A percentile compares a stretch with the other conserved stretches of the same genome.
These are phyloP conservation scores for Aspergillus versicolor DNA, from an alignment of 2,329 filamentous ascomycete species.

Conservation along the genomic window DNA sequence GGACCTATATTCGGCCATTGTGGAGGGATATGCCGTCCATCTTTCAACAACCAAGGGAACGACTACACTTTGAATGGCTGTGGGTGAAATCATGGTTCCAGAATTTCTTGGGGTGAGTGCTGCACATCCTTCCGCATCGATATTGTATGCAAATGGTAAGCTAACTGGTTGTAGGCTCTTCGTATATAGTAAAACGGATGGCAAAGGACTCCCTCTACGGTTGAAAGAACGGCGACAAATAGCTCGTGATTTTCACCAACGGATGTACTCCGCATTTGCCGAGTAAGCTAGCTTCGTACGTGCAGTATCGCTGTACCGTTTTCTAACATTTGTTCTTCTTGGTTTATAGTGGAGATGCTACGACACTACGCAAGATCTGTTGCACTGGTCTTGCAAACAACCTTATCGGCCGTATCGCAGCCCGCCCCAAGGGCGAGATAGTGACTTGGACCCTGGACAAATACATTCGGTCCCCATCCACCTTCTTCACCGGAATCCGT, in stretches of 20 bases:
- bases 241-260: constrained; percentile 42
- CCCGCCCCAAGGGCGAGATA: constrained; percentile 30
- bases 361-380: constrained; percentile 36
- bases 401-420: constrained; percentile 34
- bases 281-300: constrained; percentile 31
- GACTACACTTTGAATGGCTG: constrained; percentile 41
- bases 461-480: constrained; percentile 37
- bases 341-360: constrained; percentile 33
- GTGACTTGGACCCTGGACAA: constrained; percentile 39
- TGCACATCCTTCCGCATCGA: neutral
- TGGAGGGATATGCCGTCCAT: constrained; percentile 42
- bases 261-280: constrained; percentile 51
- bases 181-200: constrained; percentile 33
- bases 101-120: constrained; percentile 36
- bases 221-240: constrained; percentile 35
- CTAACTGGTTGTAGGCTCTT: constrained; percentile 28
- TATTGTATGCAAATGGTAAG: neutral
- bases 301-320: neutral
- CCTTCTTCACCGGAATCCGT: constrained; percentile 37
- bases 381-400: constrained; percentile 38
- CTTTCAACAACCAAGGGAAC: constrained; percentile 36
- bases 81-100: constrained; percentile 35
- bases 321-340: constrained; percentile 17
- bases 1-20: constrained; percentile 40
- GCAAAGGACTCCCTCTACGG: constrained; percentile 35